phyloP scores from a whole-genome alignment of 345 rosid species.

The Eucalyptus pauciflora region DNA sequence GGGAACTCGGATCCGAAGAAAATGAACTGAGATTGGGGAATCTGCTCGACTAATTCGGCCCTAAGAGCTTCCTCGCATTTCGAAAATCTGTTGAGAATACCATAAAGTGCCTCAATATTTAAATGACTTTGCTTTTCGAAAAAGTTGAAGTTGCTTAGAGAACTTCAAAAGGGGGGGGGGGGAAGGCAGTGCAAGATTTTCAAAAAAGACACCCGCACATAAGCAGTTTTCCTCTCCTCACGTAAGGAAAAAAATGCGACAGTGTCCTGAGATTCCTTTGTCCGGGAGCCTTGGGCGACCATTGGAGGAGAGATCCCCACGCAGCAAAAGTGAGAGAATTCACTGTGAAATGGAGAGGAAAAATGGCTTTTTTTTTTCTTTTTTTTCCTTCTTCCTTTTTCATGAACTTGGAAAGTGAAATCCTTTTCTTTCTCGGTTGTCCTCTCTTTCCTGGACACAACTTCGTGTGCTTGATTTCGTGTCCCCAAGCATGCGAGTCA shows the following conservation, averaged over 20 bases:
- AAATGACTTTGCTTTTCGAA: background rate
- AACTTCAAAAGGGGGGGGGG: background rate
- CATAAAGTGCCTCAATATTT: background rate
- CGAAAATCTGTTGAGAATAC: rapidly evolving
- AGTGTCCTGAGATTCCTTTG: background rate
- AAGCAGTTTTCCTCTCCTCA: background rate
- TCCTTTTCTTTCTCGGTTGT: background rate
- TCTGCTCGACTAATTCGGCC: background rate
- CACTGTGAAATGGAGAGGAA: background rate
- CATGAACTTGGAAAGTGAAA: background rate
- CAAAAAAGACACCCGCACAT: background rate
- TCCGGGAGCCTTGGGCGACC: background rate
- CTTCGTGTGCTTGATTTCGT: background rate
- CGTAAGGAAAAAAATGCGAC: background rate
- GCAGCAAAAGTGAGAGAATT: background rate
- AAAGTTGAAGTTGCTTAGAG: background rate
- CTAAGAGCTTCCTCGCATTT: background rate
- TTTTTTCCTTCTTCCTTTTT: background rate
- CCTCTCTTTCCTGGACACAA: background rate
- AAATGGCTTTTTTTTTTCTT: background rate
- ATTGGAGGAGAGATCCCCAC: background rate
- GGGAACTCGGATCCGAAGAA: background rate
- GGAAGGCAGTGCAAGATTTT: background rate
- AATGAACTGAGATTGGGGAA: background rate
- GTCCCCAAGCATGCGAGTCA: background rate